Evolutionary conservation across 192 early-diverging fungal genomes (phyloP), one percentile per base, ranked within the genome.

Genomic region (Cladochytrium replicatum): DNA sequence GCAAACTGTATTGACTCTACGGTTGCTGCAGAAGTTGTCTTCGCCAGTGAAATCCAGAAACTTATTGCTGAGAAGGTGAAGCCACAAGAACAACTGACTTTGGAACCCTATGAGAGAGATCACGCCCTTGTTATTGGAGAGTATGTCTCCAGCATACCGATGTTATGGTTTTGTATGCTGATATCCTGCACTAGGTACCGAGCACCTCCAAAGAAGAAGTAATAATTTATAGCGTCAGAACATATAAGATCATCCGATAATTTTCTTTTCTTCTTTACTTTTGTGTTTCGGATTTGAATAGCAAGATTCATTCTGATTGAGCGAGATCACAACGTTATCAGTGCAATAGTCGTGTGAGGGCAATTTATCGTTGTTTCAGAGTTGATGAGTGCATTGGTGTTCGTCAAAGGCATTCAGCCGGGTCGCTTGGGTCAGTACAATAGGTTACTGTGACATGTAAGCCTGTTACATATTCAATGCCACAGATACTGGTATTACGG

Each of bases 1-100:
- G 96, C 93, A 46, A 94, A 93, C 78, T 99, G 93, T 75, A 99
- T 99, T 69, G 96, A 99, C 73, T 96, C 93, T n/a, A 99, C 93
- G 11, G 90, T 92, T 24, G 88, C 86, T 61, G 91, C 96, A 25
- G 78, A 86, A 40, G 91, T 84, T 34, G 96, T 97, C 29, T 99
- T 99, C 71, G 96, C 96, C 21, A 69, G 82, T 52, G 93, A 99
- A 72, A 88, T 99, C 46, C 86, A 91, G 72, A 97, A 97, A 78
- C 74, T 91, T n/a, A 80, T 85, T 60, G 80, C 81, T 58, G 81
- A 86, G 46, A 74, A 78, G 60, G 81, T 92, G 52, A 92, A 86
- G 77, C 92, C 92, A 40, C 80, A 87, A 63, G 95, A 97, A 72
- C 91, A 94, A 68, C 71, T 97, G 52, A 97, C 93, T 13, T 75